A percentile compares a stretch with the other conserved stretches of the same genome.
Conservation (phyloP, 169 alveolate species). For the Plasmodium gonderi region DNA sequence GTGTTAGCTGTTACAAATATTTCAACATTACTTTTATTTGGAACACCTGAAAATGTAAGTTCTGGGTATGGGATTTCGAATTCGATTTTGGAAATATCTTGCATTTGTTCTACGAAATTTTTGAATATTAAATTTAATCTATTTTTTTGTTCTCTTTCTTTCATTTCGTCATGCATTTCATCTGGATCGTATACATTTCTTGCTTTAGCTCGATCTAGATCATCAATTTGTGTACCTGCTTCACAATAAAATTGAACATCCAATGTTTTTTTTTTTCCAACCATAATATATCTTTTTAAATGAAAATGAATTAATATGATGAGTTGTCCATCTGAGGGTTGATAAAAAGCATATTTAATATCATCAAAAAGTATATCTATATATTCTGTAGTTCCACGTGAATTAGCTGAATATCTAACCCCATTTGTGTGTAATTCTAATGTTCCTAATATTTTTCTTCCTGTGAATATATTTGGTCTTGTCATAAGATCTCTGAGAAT, state of each 20-base stretch:
- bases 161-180: slow-evolving; percentile 96
- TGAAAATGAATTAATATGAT: slow-evolving; percentile 96
- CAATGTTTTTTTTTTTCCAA: slow-evolving; percentile 94
- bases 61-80: slow-evolving; percentile 89
- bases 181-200: slow-evolving; percentile 94
- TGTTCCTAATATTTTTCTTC: slow-evolving; percentile 92
- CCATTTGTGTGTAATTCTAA: slow-evolving; percentile 98
- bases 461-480: slow-evolving; percentile 86
- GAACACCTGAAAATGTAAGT: slow-evolving; percentile 95
- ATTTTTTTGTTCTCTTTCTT: slow-evolving; percentile 94
- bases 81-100: slow-evolving; percentile 78
- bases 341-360: slow-evolving; percentile 96
- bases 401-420: slow-evolving; percentile 88
- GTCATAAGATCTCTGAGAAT: slow-evolving; percentile 87
- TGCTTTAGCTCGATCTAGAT: slow-evolving; percentile 93
- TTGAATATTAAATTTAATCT: slow-evolving; percentile 93
- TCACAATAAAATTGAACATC: slow-evolving; percentile 97
- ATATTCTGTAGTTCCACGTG: slow-evolving; percentile 85
- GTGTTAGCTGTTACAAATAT: slow-evolving; percentile 96
- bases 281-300: slow-evolving; percentile 93
- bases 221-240: slow-evolving; percentile 97
- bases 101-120: slow-evolving; percentile 86
- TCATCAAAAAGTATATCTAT: slow-evolving; percentile 94
- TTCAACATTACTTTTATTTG: slow-evolving; percentile 94
- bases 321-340: slow-evolving; percentile 97